Conservation (phyloP, 495 filamentous ascomycete species). For the Podospora comata region DNA sequence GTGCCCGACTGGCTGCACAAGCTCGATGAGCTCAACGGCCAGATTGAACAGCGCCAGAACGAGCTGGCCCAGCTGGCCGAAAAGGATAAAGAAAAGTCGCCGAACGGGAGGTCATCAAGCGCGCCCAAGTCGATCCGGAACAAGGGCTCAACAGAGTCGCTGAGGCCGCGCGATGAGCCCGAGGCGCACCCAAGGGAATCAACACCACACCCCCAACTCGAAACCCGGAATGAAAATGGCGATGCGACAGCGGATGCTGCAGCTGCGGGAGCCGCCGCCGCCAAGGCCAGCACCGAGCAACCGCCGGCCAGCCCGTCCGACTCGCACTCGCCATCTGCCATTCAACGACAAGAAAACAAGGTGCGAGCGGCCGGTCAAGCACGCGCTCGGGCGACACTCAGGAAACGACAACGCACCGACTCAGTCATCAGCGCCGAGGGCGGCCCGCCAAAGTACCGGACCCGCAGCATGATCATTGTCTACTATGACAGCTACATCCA, state of each 20-base stretch:
- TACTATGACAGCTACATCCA: slow-evolving; percentile 89
- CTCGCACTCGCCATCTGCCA: slow-evolving; percentile 43
- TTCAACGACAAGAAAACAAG: slow-evolving; percentile 45
- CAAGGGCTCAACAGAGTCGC: slow-evolving; percentile 62
- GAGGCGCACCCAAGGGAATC: slow-evolving; percentile 34
- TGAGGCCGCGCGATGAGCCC: slow-evolving; percentile 51
- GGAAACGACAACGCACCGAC: slow-evolving; percentile 56
- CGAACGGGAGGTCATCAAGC: slow-evolving; percentile 21
- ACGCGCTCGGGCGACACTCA: slow-evolving; percentile 42
- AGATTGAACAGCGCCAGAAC: slow-evolving; percentile 65
- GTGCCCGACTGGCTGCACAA: slow-evolving; percentile 65
- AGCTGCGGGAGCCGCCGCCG: slow-evolving; percentile 16
- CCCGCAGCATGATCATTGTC: slow-evolving; percentile 76
- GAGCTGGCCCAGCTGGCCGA: slow-evolving; percentile 57
- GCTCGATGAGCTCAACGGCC: slow-evolving; percentile 64
- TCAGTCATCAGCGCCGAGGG: slow-evolving; percentile 55
- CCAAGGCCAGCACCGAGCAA: slow-evolving; percentile 18
- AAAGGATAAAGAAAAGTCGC: slow-evolving; percentile 24
- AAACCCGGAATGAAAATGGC: not conserved
- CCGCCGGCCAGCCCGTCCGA: slow-evolving; percentile 27
- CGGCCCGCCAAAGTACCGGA: slow-evolving; percentile 57
- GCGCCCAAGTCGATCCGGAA: slow-evolving; percentile 50
- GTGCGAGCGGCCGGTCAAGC: slow-evolving; percentile 45
- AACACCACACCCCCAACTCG: slow-evolving; percentile 19
- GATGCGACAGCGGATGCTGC: slow-evolving; percentile 14